Conservation (phyloP, 345 rosid genomes). For the Corymbia maculata region DNA sequence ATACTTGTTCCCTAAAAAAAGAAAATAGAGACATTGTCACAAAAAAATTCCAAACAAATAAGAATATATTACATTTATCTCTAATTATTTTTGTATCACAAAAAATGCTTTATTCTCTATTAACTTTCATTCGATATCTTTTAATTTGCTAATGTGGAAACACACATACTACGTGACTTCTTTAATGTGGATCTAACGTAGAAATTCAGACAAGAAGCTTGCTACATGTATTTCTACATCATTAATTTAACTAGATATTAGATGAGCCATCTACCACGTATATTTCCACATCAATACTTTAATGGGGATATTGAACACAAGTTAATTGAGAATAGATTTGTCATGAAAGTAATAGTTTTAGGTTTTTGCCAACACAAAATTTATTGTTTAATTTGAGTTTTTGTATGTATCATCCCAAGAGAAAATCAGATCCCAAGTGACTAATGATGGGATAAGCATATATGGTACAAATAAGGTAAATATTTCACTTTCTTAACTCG, state of each 20-base stretch:
- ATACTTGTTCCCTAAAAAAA: neutral
- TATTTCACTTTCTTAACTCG: neutral
- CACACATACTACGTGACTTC: fast-evolving
- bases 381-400: neutral
- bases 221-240: no score
- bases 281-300: neutral
- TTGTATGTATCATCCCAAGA: no score
- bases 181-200: neutral
- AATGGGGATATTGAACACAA: neutral
- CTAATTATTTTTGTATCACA: neutral
- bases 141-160: neutral
- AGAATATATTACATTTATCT: neutral
- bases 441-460: neutral
- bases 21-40: neutral
- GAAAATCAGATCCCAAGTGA: neutral
- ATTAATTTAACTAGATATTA: neutral
- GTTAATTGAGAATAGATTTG: neutral
- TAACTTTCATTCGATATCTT: neutral
- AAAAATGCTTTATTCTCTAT: neutral
- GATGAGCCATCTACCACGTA: no score
- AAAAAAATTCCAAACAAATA: neutral
- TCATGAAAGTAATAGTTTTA: neutral
- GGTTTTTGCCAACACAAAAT: neutral
- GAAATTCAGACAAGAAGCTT: neutral
- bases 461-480: neutral